Base-by-base conservation (phyloP, 2,329 filamentous ascomycete species). In the Neospermospora avenae region DNA sequence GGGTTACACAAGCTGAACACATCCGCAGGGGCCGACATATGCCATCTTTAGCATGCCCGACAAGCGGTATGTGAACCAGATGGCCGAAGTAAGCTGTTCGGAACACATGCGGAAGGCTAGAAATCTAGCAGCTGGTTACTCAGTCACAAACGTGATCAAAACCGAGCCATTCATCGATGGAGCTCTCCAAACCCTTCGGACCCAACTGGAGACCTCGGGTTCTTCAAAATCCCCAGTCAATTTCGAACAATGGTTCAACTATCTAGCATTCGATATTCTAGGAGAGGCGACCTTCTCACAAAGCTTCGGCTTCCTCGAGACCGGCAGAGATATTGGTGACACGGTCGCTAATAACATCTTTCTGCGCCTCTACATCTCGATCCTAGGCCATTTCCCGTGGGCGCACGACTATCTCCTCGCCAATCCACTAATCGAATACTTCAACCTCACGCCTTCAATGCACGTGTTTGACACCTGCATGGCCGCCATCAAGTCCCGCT, bases 231-330 rank as follows among this genome's bases (percentile, higher is more conserved):
- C 62, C 13, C 67, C 69, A 3, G 62, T 76, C n/a, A 68, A 76
- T 18, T 74, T 79, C 14, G 72, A 75, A 31, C 57, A 72, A 25
- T 77, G 74, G 73, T 74, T 79, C 56, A 77, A 73, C 56, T 77
- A 71, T 60, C 68, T 71, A 25, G 69, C 71, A n/a, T 74, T 74
- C 34, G 73, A 75, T 62, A 65, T 74, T 14, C 60, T 75, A 11
- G 73, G 73, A 4, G 71, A 74, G 55, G 67, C 71, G 48, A 74
- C 71, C 2, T 75, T 73, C 52, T 71, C 69, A 7, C 67, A 70
- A 57, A 61, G 63, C 37, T 72, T 75, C 44, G 73, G 74, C 11
- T 75, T 75, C 54, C 60, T 75, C 4, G 70, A 74, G 13, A 62
- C 68, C 5, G 73, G 69, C 2, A 61, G 63, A 7, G 71, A 75